These are phyloP conservation scores for Linnemannia hyalina DNA, from an alignment of 192 early-diverging fungal genomes.

Conservation along the genomic window DNA sequence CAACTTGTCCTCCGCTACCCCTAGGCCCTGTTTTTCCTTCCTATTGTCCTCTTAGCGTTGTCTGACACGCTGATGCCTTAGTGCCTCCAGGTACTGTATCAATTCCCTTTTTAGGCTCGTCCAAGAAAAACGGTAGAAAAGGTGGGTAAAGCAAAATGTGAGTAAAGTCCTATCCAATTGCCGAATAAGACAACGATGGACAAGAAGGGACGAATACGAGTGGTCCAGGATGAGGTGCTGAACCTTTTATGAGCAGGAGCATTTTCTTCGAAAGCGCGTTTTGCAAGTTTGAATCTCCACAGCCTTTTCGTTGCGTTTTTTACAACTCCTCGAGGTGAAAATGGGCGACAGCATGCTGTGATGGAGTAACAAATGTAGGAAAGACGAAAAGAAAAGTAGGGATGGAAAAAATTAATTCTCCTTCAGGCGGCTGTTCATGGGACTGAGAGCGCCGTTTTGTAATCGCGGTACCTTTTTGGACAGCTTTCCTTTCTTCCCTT, in stretches of 20 bases:
- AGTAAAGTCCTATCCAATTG: background rate
- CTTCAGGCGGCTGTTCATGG: background rate
- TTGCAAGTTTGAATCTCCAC: slow-evolving; percentile 15
- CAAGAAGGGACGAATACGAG: slow-evolving; percentile 1
- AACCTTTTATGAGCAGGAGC: too few species aligned
- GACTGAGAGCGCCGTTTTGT: background rate
- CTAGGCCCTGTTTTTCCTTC: background rate
- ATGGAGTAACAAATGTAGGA: background rate
- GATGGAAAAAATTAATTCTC: background rate
- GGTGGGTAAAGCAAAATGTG: background rate
- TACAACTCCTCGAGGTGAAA: background rate
- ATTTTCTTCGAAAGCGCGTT: background rate
- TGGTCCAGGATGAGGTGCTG: slow-evolving; percentile 10
- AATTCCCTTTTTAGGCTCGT: slow-evolving; percentile 1
- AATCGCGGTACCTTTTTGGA: background rate
- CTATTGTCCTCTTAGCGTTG: background rate
- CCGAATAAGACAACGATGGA: background rate
- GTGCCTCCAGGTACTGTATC: background rate
- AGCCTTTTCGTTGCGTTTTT: background rate
- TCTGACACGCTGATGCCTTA: background rate
- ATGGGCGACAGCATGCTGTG: background rate
- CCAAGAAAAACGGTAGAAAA: background rate
- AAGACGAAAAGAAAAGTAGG: too few species aligned
- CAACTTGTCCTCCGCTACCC: background rate
- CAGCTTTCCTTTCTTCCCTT: background rate